Base-by-base conservation (phyloP, 2,329 filamentous ascomycete genomes). In the Paraconiothyrium sp. region DNA sequence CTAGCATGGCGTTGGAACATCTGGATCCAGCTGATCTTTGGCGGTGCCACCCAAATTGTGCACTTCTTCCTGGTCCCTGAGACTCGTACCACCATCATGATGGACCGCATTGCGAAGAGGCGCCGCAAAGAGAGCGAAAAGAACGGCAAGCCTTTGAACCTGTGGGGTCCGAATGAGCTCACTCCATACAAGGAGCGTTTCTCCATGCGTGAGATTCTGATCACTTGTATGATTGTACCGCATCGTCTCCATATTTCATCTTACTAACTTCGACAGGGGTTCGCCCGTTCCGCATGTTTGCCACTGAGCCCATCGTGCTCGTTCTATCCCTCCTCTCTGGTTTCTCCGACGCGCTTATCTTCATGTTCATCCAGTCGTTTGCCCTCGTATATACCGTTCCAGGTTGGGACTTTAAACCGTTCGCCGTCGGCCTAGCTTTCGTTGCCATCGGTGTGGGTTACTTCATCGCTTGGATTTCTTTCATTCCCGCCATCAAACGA, bases 21-120 rank as follows among this genome's bases (percentile, higher is more conserved):
- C 75, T 95, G 92, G 92, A 91, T 94, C 62, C 91, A 94, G 77
- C 85, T 95, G 65, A 93, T 94, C 70, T 90, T 95, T 60, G 92
- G 92, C 27, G 89, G 80, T 9, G 84, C 87, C 37, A 87, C 92
- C 2, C 92, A 94, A 73, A 49, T 87, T 4, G 72, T 91, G 6
- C 91, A 94, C 73, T 81, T 90, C 54, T 72, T 91, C 60, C 81
- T 88, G 2, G 92, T 95, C 1, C 92, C 92, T 1, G 92, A 95
- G 77, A 95, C 92, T 0, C 85, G 92, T 56, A 86, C 88, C 0
- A 92, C 90, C 4, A 86, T 93, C 63, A 84, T 95, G 82, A 89
- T 96, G 84, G 90, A 95, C 80, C 83, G 83, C 1, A 92, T 94
- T 61, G 92, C 92, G 32, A 92, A 92, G 84, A 88, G 86, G 76